Percentiles rank a stretch among this genome's conserved stretches.
These are phyloP conservation scores for Cercophora sp. DNA, from an alignment of 495 filamentous ascomycete species.

Conservation along the genomic window DNA sequence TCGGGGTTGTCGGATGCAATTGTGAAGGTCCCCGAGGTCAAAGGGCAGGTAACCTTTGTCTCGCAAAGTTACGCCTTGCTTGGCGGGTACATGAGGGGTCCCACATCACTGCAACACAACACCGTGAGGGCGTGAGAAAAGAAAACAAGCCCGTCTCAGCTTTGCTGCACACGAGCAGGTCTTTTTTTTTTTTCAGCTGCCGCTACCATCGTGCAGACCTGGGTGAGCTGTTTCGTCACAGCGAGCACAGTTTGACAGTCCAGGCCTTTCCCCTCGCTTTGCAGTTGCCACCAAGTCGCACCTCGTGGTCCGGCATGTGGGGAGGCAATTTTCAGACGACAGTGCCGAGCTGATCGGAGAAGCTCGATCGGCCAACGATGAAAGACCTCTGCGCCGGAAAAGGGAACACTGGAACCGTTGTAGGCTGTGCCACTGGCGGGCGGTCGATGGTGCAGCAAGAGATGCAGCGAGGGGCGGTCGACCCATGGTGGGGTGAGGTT, in stretches of 20 bases:
- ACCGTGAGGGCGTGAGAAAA: too few species aligned
- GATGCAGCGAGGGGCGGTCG: neutral
- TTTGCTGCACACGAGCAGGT: too few species aligned
- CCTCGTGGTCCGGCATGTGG: neutral
- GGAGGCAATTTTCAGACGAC: conserved; percentile 1
- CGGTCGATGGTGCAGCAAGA: too few species aligned
- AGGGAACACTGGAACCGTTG: neutral
- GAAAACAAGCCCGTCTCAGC: too few species aligned
- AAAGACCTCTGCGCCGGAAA: neutral
- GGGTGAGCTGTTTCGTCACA: too few species aligned
- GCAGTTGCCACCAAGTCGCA: neutral
- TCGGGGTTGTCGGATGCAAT: conserved; percentile 10
- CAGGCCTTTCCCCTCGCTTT: too few species aligned
- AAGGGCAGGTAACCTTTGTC: neutral
- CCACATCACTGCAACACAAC: too few species aligned
- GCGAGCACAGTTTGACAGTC: too few species aligned
- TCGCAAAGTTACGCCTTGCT: conserved; percentile 3
- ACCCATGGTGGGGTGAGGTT: neutral
- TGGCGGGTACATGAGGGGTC: neutral
- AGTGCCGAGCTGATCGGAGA: conserved; percentile 4
- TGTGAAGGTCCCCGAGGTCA: conserved; percentile 1
- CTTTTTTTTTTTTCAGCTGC: too few species aligned
- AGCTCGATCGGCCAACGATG: conserved; percentile 3
- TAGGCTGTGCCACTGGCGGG: too few species aligned
- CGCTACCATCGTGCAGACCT: too few species aligned